Percentiles rank a stretch among this genome's conserved stretches.
Evolutionary conservation across 805 yeast species (phyloP).

Genomic region (Wickerhamomyces queroliae): DNA sequence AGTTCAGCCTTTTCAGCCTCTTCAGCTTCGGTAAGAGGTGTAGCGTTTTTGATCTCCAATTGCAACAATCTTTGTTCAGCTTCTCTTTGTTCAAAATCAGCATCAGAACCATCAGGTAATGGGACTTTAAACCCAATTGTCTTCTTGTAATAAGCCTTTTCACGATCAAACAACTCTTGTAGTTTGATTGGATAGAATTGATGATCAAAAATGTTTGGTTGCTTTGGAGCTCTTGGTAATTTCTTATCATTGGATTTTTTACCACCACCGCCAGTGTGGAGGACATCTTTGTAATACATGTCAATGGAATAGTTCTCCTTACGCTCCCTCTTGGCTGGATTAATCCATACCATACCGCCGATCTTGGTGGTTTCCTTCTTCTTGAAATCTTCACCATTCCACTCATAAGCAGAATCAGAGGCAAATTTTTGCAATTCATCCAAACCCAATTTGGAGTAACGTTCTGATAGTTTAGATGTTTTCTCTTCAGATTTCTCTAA

Average conservation of each 20-base stretch:
- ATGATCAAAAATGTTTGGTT: conserved; percentile 77
- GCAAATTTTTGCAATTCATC: conserved; percentile 76
- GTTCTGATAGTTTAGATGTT: conserved; percentile 54
- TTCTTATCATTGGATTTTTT: conserved; percentile 39
- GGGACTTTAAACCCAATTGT: conserved; percentile 61
- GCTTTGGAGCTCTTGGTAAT: conserved; percentile 82
- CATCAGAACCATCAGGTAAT: conserved; percentile 47
- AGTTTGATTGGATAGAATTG: conserved; percentile 84
- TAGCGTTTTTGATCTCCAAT: conserved; percentile 67
- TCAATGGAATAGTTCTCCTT: conserved; percentile 85
- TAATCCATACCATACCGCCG: conserved; percentile 64
- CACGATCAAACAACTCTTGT: conserved; percentile 72
- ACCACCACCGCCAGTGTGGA: conserved; percentile 70
- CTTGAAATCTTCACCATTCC: conserved; percentile 83
- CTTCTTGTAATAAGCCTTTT: conserved; percentile 70
- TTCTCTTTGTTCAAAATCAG: conserved; percentile 30
- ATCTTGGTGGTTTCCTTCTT: conserved; percentile 49
- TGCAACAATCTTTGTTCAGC: conserved; percentile 51
- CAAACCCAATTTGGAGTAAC: conserved; percentile 62
- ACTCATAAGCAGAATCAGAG: conserved; percentile 72
- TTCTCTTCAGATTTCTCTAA: conserved; percentile 56
- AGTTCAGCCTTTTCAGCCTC: conserved; percentile 54
- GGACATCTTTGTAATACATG: conserved; percentile 75
- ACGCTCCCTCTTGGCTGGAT: conserved; percentile 80
- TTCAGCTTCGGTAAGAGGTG: conserved; percentile 81